Percentiles rank a stretch among this genome's conserved stretches.
Evolutionary conservation across 441 rosid genomes (phyloP).

Genomic region (Adansonia madagascariensis): DNA sequence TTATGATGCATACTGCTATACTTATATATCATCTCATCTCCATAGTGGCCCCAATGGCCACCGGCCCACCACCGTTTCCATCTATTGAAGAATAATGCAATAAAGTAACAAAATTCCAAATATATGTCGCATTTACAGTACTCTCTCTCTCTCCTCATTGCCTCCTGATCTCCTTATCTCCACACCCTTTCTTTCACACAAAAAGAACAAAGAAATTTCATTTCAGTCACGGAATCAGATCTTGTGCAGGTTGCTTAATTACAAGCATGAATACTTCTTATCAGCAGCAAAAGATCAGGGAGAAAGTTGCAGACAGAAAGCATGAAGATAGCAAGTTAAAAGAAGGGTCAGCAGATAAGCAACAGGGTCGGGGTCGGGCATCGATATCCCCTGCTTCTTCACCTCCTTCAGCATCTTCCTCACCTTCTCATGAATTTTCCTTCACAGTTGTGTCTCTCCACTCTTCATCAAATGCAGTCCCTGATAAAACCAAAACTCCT

Average conservation of each 20-base stretch:
- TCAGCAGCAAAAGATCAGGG: constrained; percentile 41
- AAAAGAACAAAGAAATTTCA: constrained; percentile 22
- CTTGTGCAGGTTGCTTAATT: constrained; percentile 22
- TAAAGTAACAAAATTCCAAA: constrained; percentile 29
- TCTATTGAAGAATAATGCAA: constrained; percentile 32
- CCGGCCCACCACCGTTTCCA: constrained; percentile 34
- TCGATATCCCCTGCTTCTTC: constrained; percentile 48
- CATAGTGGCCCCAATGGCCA: constrained; percentile 33
- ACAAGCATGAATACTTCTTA: constrained; percentile 53
- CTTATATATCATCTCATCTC: constrained; percentile 35
- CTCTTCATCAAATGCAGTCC: constrained; percentile 44
- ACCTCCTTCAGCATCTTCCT: constrained; percentile 69
- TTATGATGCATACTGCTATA: constrained; percentile 40
- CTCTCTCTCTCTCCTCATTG: constrained; percentile 26
- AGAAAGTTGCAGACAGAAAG: constrained; percentile 34
- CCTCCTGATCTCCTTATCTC: constrained; percentile 31
- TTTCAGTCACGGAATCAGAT: constrained; percentile 32
- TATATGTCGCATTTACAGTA: constrained; percentile 17
- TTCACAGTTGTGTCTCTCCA: constrained; percentile 77
- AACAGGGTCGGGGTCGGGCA: not conserved
- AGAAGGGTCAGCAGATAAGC: constrained; percentile 31
- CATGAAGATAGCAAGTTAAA: constrained; percentile 43
- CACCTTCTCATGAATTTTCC: constrained; percentile 91
- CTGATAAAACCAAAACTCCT: constrained; percentile 41
- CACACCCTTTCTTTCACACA: not conserved